phyloP scores from a whole-genome alignment of 768 basidiomycete genomes.

The Collybiopsis luxurians region DNA sequence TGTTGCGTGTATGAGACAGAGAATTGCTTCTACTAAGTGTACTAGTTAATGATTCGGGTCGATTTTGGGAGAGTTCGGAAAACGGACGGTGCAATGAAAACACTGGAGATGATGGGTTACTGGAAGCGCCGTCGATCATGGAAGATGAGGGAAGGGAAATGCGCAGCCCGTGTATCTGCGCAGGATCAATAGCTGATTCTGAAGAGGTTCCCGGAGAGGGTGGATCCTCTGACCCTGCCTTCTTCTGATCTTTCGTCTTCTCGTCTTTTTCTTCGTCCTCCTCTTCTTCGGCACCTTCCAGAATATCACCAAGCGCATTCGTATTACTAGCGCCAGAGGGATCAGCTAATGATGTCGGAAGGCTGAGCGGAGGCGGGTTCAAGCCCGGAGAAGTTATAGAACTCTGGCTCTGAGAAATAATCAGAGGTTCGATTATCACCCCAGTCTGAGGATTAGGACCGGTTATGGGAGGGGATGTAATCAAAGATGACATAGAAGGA shows the following conservation, averaged over 20 bases:
- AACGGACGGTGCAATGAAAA: not conserved
- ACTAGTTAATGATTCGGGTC: not conserved
- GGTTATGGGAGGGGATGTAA: conserved; percentile 11
- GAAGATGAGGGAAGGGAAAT: conserved; percentile 7
- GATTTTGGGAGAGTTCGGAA: not conserved
- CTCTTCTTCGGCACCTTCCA: conserved; percentile 62
- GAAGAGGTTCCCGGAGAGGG: not conserved
- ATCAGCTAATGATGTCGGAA: conserved; percentile 20
- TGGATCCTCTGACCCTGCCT: not conserved
- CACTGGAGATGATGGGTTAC: not conserved
- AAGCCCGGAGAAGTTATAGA: conserved; percentile 10
- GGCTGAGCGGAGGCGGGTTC: conserved; percentile 37
- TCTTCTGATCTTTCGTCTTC: conserved; percentile 9
- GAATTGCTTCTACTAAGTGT: conserved; percentile 1
- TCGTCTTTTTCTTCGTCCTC: conserved; percentile 29
- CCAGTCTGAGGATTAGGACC: conserved; percentile 7
- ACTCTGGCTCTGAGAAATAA: conserved; percentile 31
- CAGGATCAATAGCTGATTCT: conserved; percentile 1
- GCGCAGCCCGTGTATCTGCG: conserved; percentile 9
- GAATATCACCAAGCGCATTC: conserved; percentile 52
- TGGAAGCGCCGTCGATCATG: not conserved
- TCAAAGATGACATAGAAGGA: conserved; percentile 14
- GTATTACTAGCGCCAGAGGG: not conserved
- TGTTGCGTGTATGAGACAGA: not conserved
- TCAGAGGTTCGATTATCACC: conserved; percentile 52